phyloP scores from a whole-genome alignment of 2,329 filamentous ascomycete genomes.

The Pseudogymnoascus sp. region DNA sequence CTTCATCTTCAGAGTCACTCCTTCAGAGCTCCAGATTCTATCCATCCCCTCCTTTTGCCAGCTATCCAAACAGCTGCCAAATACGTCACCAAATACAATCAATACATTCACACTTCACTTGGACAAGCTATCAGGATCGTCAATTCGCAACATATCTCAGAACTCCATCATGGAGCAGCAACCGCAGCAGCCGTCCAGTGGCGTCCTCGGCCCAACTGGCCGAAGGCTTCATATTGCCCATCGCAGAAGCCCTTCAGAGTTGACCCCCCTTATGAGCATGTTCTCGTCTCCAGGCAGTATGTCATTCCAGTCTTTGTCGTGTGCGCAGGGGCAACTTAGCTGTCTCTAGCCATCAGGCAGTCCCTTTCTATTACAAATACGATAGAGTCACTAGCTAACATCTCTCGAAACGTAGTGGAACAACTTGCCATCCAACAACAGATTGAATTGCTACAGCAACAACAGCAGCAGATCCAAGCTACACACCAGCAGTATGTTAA shows the following conservation, averaged over 20 bases:
- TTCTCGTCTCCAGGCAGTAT: constrained; percentile 55
- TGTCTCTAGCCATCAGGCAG: background rate
- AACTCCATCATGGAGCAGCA: constrained; percentile 54
- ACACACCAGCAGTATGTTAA: constrained; percentile 97
- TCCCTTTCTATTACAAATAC: background rate
- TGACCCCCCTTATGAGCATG: constrained; percentile 97
- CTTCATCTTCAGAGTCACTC: constrained; percentile 14
- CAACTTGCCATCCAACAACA: constrained; percentile 97
- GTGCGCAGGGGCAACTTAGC: background rate
- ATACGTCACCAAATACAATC: constrained; percentile 10
- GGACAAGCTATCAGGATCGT: constrained; percentile 7
- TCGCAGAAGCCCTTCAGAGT: constrained; percentile 91
- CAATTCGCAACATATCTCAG: constrained; percentile 5
- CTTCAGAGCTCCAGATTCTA: constrained; percentile 11
- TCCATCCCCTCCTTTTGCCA: constrained; percentile 26
- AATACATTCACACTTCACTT: background rate
- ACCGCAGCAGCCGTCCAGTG: constrained; percentile 43
- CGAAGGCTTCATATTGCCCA: constrained; percentile 96
- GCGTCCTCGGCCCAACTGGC: constrained; percentile 67
- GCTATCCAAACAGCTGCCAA: constrained; percentile 5
- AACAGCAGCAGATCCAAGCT: constrained; percentile 95
- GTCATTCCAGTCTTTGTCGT: constrained; percentile 29
- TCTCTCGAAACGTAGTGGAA: constrained; percentile 60
- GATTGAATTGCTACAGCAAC: constrained; percentile 93
- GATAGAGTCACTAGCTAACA: constrained; percentile 14